Evolutionary conservation across 192 early-diverging fungal species (phyloP), one percentile per base, ranked within the genome.

Genomic region (Mortierella claussenii): DNA sequence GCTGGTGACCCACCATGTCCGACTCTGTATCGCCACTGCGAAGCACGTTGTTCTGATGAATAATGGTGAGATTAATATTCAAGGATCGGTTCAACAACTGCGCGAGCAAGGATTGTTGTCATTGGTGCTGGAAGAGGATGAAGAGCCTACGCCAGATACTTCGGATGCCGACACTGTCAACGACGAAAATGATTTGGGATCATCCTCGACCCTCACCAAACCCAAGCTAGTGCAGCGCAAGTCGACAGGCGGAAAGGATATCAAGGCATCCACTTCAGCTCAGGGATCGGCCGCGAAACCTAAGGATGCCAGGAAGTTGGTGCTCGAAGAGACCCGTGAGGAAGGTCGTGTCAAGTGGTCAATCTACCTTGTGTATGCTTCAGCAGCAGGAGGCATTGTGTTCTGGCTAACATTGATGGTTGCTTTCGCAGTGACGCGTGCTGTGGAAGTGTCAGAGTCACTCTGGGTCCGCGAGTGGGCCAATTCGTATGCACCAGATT

Each of bases 1-100:
- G 12, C 83, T 98, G 15, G 94, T 97, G 30, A 94, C 94, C 0
- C 96, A 97, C 67, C 89, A 93, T 51, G 85, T 91, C 17, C 49
- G 83, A 3, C 68, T 87, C 18, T 90, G 89, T 40, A 73, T 90
- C 37, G 60, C 79, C 4, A 88, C 84, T 24, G 81, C 79, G 37
- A 68, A 66, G 20, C 66, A 83, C 24, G 65, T 93, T 9, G 85
- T 87, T 0, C 67, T 83, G 11, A 61, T 93, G 50, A 65, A 80
- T 5, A 79, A 83, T 28, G 90, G 89, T 23, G 70, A 75, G 0
- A 79, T 89, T 21, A 54, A 48, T 1, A 32, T 74, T 28, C 55
- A 60, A 40, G 83, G 71, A 46, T 48, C 60, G 13, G 64, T 68
- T 26, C 37, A 48, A 2, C 65, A 81, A 15, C 58, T 85, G 28